Conservation (phyloP, 2,329 filamentous ascomycete species). For the Alternaria sp. region DNA sequence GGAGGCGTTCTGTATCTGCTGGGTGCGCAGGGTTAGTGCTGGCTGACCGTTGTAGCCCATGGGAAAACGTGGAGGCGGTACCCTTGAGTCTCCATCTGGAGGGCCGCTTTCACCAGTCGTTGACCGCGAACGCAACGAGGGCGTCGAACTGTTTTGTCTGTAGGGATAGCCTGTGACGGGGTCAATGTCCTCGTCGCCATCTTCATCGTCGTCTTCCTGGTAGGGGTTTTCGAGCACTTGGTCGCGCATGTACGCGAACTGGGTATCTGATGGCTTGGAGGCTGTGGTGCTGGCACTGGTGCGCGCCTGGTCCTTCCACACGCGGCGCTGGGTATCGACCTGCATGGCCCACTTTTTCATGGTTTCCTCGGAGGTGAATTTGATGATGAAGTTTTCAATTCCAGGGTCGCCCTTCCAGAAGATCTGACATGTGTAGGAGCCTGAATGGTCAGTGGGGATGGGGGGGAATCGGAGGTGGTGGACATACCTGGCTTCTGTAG, state of each 20-base stretch:
- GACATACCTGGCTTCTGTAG: slow-evolving; percentile 87
- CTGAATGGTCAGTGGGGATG: too few relatives aligned
- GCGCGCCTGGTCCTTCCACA: slow-evolving; percentile 59
- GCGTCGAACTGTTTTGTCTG: slow-evolving; percentile 74
- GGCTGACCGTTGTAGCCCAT: slow-evolving; percentile 59
- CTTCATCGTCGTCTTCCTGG: slow-evolving; percentile 64
- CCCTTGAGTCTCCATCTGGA: slow-evolving; percentile 56
- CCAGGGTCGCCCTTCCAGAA: slow-evolving; percentile 98
- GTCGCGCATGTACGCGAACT: slow-evolving; percentile 82
- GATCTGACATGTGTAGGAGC: slow-evolving; percentile 93
- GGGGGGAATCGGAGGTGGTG: too few relatives aligned
- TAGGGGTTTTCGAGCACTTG: slow-evolving; percentile 83
- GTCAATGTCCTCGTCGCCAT: slow-evolving; percentile 58
- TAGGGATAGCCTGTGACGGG: slow-evolving; percentile 53
- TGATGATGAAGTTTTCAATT: slow-evolving; percentile 95
- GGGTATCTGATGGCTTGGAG: slow-evolving; percentile 66
- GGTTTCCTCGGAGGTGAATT: slow-evolving; percentile 86
- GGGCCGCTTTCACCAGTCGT: slow-evolving; percentile 73
- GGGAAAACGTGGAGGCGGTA: slow-evolving; percentile 75
- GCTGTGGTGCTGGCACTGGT: slow-evolving; percentile 54
- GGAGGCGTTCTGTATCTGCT: slow-evolving; percentile 63
- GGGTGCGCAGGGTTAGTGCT: slow-evolving; percentile 72
- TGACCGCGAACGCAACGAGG: slow-evolving; percentile 76
- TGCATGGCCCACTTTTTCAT: slow-evolving; percentile 91
- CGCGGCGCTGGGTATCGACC: slow-evolving; percentile 74